Evolutionary conservation across 1,284 basidiomycete genomes (phyloP), one percentile per base, ranked within the genome.

Genomic region (Mrakiaceae sp.): DNA sequence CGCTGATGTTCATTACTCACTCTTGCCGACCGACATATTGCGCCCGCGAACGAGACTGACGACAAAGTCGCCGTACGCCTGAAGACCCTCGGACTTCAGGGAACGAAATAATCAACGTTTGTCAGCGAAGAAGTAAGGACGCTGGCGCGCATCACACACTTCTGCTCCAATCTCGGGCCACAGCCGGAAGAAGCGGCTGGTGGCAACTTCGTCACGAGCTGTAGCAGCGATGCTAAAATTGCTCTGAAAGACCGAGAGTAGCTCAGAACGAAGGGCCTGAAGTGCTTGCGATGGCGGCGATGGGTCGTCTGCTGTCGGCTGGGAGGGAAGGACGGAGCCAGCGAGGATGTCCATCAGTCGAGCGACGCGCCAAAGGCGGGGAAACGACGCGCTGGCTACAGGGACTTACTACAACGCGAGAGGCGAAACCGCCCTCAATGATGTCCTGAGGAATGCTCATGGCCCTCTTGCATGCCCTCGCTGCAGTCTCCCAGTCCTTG

Each of bases 401-500:
- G 40, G 43, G 79, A 77, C 79, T 70, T 69, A 96, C 93, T 63
- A 98, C 91, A 2, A 88, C 87, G 3, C 81, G 82, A 70, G 88
- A 89, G 1, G 95, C 90, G 73, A 98, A 98, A 2, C 83, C 81
- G 6, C 91, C 90, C 39, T 84, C 82, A 42, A 89, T 83, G 43
- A 98, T 86, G 51, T 86, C 83, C 4, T 79, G 72, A 3, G 92
- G 87, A 42, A 97, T 79, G 0, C 85, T 80, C 86, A 94, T 93
- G 1, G 93, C 95, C 46, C 90, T 80, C 16, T 88, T 85, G 75
- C 94, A 96, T 72, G 93, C 87, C 68, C 90, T 81, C 0, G 91
- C 87, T 1, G 95, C 95, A 12, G 88, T 84, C 74, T 98, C 95
- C 94, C 95, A 99, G 73, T 98, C 96, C 69, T 87, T 83, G 64